Base-by-base conservation (phyloP, 352 stramenopile genomes). In the Thalassiosira exigua region DNA sequence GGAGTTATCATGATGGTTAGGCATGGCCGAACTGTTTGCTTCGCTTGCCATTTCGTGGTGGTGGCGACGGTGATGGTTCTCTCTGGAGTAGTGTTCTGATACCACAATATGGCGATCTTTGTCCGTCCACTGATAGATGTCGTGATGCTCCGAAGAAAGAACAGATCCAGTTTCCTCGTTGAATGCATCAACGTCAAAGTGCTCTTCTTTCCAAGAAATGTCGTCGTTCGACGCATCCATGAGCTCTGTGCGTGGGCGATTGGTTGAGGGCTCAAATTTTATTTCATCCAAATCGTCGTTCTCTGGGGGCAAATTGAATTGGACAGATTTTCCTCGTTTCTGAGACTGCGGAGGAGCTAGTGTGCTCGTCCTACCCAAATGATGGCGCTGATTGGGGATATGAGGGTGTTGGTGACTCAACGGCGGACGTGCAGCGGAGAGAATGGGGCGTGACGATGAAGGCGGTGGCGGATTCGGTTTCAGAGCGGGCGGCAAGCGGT, bases 191-290 rank as follows among this genome's bases (percentile, higher is more conserved):
- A 81, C 59, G 51, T 68, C 64, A 29, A 60, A 76, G 53, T 72
- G 64, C 30, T 74, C 60, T 46, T 64, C 65, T 51, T 82, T 39
- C 57, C 65, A 82, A 32, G 73, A 82, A 19, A 62, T 33, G 46
- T 48, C 51, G 51, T 73, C 53, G 7, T 21, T 39, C 1, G 32
- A 7, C 14, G 27, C 53, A 9, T 52, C 32, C 22, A 26, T 0
- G 59, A 62, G 59, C 14, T 56, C 33, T 32, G 44, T 32, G 17
- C 44, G 64, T 9, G 46, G 58, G n/a, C 12, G 69, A 32, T 70
- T 57, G 29, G 29, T 17, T 26, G 58, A 69, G 2, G 64, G 39
- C n/a, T 61, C 65, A 48, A 76, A 76, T 51, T 64, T 71, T n/a
- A 76, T 12, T 42, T 76, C 73, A 12, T 52, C 48, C 12, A 58